These are phyloP conservation scores for Aspergillus hortae DNA, from an alignment of 2,329 filamentous ascomycete species.

Conservation along the genomic window DNA sequence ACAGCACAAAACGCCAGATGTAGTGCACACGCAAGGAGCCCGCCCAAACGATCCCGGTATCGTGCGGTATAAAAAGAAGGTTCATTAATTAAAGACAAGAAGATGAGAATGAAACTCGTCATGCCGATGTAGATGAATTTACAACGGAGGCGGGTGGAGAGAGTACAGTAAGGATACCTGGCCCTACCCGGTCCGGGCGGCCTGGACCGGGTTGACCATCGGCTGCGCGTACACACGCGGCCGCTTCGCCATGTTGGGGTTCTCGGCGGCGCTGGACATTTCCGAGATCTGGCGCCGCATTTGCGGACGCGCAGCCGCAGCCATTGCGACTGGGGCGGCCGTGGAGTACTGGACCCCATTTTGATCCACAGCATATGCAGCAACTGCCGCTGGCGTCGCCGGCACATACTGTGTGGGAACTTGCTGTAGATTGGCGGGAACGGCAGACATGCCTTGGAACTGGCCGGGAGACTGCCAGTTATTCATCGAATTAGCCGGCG, in stretches of 20 bases:
- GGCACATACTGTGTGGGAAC: slow-evolving; percentile 43
- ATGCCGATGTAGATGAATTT: slow-evolving; percentile 2
- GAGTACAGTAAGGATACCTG: not conserved
- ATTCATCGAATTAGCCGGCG: slow-evolving; percentile 55
- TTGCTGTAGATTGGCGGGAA: slow-evolving; percentile 45
- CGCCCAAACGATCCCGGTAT: slow-evolving; percentile 7
- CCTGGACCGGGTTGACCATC: slow-evolving; percentile 49
- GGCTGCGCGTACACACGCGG: slow-evolving; percentile 55
- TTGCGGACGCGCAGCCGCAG: slow-evolving; percentile 27
- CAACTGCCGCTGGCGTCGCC: slow-evolving; percentile 31
- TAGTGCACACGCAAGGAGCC: slow-evolving; percentile 4
- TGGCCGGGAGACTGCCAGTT: slow-evolving; percentile 64
- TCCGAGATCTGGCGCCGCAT: slow-evolving; percentile 61
- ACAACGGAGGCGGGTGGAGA: not conserved
- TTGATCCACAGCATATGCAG: slow-evolving; percentile 38
- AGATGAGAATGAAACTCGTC: slow-evolving; percentile 3
- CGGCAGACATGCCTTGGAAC: slow-evolving; percentile 56
- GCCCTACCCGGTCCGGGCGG: slow-evolving; percentile 36
- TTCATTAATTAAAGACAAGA: slow-evolving; percentile 6
- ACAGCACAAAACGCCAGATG: slow-evolving; percentile 2
- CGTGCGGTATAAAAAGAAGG: slow-evolving; percentile 5
- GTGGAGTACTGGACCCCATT: slow-evolving; percentile 38
- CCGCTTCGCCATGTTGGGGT: slow-evolving; percentile 53
- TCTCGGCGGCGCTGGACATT: slow-evolving; percentile 53
- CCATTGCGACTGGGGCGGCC: slow-evolving; percentile 32